Conservation (phyloP, 2,329 filamentous ascomycete genomes). For the Colletotrichum limetticola region DNA sequence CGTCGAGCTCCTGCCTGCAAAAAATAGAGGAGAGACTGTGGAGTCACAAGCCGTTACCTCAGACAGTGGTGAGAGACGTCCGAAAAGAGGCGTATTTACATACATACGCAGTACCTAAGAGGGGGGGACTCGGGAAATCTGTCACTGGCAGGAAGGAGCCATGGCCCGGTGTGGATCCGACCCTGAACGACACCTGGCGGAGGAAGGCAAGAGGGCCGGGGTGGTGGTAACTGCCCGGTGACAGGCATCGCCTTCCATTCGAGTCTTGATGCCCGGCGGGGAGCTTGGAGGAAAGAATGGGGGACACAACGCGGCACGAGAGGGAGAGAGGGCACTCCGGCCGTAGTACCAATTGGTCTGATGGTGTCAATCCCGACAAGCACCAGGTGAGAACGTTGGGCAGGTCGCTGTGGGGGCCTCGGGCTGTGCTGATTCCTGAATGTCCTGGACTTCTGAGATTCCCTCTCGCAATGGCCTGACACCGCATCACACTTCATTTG, state of each 20-base stretch:
- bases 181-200: conserved; percentile 6
- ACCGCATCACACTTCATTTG: background rate
- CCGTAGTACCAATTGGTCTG: background rate
- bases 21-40: background rate
- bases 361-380: conserved; percentile 1
- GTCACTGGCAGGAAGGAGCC: background rate
- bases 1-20: background rate
- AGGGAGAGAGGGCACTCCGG: background rate
- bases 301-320: background rate
- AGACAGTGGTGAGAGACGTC: background rate
- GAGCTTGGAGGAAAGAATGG: background rate
- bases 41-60: background rate
- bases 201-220: background rate
- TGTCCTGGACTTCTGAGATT: background rate
- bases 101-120: background rate
- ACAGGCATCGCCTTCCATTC: background rate
- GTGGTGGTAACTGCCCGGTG: background rate
- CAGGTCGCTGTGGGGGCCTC: background rate
- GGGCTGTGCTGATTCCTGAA: background rate
- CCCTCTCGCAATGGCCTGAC: background rate
- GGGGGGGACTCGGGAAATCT: background rate
- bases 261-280: background rate
- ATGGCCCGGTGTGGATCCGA: conserved; percentile 13
- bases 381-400: conserved; percentile 7
- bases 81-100: background rate